A percentile compares a stretch with the other conserved stretches of the same genome.
Conservation (phyloP, 768 basidiomycete species). For the Suillus weaverae region DNA sequence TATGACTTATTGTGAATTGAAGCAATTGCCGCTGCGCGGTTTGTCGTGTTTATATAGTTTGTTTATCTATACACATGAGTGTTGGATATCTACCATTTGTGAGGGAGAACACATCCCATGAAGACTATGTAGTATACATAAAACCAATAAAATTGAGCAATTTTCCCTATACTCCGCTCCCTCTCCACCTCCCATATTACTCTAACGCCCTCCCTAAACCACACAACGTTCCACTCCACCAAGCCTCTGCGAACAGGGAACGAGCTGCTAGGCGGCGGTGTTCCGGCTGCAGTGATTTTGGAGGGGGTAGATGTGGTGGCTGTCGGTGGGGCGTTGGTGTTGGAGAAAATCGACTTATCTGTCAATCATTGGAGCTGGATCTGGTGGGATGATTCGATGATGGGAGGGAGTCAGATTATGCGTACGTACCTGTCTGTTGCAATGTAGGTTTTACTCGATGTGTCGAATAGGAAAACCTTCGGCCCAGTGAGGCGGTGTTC, state of each 20-base stretch:
- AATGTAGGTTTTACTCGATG: too few species aligned
- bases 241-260: constrained; percentile 51
- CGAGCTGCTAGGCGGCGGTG: too few species aligned
- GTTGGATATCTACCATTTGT: neutral
- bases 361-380: too few species aligned
- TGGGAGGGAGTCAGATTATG: too few species aligned
- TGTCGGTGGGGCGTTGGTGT: too few species aligned
- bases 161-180: constrained; percentile 39
- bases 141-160: constrained; percentile 1
- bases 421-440: too few species aligned
- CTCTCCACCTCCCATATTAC: constrained; percentile 79
- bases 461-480: constrained; percentile 85
- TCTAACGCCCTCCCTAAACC: constrained; percentile 78
- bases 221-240: constrained; percentile 85
- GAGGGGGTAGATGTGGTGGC: too few species aligned
- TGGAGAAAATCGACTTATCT: too few species aligned
- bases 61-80: neutral
- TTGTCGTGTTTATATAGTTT: neutral
- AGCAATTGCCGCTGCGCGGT: neutral
- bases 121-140: neutral
- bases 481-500: constrained; percentile 92
- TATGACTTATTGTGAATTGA: neutral
- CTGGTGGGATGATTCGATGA: too few species aligned
- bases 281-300: too few species aligned
- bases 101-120: neutral